These are phyloP conservation scores for Rusavskia elegans DNA, from an alignment of 495 filamentous ascomycete species.

Conservation along the genomic window DNA sequence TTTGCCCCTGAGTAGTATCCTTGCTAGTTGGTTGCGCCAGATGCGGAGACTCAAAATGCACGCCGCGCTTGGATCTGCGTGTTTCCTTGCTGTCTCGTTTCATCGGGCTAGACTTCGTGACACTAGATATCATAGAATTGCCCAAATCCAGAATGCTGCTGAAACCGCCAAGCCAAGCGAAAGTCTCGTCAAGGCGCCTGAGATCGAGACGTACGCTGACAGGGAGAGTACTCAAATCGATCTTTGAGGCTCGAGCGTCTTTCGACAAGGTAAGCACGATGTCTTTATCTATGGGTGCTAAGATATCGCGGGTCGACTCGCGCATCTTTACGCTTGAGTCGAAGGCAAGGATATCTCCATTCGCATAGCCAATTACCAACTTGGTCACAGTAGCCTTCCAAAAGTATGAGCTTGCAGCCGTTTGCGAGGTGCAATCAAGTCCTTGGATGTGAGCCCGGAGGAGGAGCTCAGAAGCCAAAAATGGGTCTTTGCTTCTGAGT, in stretches of 20 bases:
- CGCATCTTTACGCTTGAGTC: slow-evolving; percentile 48
- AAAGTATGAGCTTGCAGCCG: slow-evolving; percentile 15
- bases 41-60: slow-evolving; percentile 52
- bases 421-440: slow-evolving; percentile 23
- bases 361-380: slow-evolving; percentile 56
- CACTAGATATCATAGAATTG: slow-evolving; percentile 63
- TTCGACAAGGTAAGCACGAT: slow-evolving; percentile 44
- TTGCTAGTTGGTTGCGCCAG: background rate
- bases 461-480: slow-evolving; percentile 29
- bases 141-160: slow-evolving; percentile 83
- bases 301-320: slow-evolving; percentile 49
- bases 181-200: slow-evolving; percentile 66
- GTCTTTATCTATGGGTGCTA: slow-evolving; percentile 42
- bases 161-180: slow-evolving; percentile 79
- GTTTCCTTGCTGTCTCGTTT: slow-evolving; percentile 15
- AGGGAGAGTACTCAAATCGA: slow-evolving; percentile 70
- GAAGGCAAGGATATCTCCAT: slow-evolving; percentile 65
- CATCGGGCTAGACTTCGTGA: slow-evolving; percentile 30
- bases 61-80: slow-evolving; percentile 35
- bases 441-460: slow-evolving; percentile 31
- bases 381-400: slow-evolving; percentile 40
- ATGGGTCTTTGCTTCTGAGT: background rate
- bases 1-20: slow-evolving; percentile 2
- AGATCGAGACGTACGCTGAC: slow-evolving; percentile 65
- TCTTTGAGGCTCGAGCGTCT: slow-evolving; percentile 31